phyloP scores from a whole-genome alignment of 2,329 filamentous ascomycete genomes.

The Exophiala lecanii-corni region DNA sequence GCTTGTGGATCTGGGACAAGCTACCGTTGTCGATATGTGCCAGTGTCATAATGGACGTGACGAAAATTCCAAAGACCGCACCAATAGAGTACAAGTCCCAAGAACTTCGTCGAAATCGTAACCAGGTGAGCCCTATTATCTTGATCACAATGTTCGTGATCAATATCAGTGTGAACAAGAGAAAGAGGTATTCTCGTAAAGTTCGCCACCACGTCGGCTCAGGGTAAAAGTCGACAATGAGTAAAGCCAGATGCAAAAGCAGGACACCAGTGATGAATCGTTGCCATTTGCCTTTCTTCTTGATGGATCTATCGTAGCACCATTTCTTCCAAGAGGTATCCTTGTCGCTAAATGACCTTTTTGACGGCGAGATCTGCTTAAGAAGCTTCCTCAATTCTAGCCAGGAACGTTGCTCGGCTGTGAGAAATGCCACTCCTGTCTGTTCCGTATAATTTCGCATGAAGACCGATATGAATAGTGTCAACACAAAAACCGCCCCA shows the following conservation, averaged over 20 bases:
- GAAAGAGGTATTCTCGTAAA: slow-evolving; percentile 68
- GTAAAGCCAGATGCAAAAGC: slow-evolving; percentile 73
- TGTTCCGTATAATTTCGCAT: slow-evolving; percentile 99
- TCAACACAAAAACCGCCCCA: slow-evolving; percentile 92
- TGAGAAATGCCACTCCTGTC: slow-evolving; percentile 93
- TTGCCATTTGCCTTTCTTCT: slow-evolving; percentile 93
- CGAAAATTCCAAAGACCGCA: slow-evolving; percentile 72
- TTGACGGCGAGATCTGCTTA: slow-evolving; percentile 89
- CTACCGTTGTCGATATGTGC: slow-evolving; percentile 50
- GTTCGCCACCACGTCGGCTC: slow-evolving; percentile 67
- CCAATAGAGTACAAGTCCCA: slow-evolving; percentile 91
- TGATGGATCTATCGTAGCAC: slow-evolving; percentile 91
- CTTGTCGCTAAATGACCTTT: slow-evolving; percentile 75
- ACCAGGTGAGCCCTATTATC: slow-evolving; percentile 84
- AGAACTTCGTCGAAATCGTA: slow-evolving; percentile 82
- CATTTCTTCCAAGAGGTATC: slow-evolving; percentile 78
- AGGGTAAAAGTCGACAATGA: slow-evolving; percentile 80
- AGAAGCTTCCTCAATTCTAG: slow-evolving; percentile 88
- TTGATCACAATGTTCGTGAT: slow-evolving; percentile 77
- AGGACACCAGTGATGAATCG: slow-evolving; percentile 72
- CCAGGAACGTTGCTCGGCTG: slow-evolving; percentile 94
- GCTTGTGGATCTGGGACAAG: slow-evolving; percentile 84
- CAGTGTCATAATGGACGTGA: slow-evolving; percentile 74
- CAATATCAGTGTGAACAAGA: slow-evolving; percentile 77
- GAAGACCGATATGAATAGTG: slow-evolving; percentile 96